Percentiles rank a stretch among this genome's conserved stretches.
Conservation (phyloP, 352 stramenopile species). For the Pythium brassicae region DNA sequence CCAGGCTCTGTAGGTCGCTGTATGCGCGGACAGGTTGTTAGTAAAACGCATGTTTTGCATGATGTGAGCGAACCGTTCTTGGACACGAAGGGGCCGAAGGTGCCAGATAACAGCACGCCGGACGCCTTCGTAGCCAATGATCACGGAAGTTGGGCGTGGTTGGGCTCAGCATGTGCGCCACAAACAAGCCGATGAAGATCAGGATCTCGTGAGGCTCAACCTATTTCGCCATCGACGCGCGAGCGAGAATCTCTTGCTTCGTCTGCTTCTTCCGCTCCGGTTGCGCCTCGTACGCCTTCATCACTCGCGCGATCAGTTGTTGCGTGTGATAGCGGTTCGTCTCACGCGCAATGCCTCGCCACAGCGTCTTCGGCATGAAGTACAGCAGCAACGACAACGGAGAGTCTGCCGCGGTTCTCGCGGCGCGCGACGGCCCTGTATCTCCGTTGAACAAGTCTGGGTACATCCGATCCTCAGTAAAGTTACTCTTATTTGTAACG, state of each 20-base stretch:
- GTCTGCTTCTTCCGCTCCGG: background rate
- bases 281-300: background rate
- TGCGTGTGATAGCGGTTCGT: background rate
- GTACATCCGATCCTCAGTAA: background rate
- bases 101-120: background rate
- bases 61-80: background rate
- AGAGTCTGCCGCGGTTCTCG: background rate
- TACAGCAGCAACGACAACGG: background rate
- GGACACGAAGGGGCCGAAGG: conserved; percentile 1
- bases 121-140: background rate
- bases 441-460: background rate
- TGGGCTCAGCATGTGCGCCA: background rate
- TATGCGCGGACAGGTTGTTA: background rate
- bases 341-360: background rate
- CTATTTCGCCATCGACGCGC: background rate
- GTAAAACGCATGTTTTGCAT: conserved; percentile 9
- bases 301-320: background rate
- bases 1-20: conserved; percentile 2
- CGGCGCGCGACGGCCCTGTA: too few relatives aligned
- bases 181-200: background rate
- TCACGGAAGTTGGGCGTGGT: background rate
- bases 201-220: background rate
- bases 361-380: background rate
- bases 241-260: background rate
- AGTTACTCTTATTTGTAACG: background rate